Evolutionary conservation across 768 basidiomycete species (phyloP), one percentile per base, ranked within the genome.

Genomic region (Auriscalpium vulgare): DNA sequence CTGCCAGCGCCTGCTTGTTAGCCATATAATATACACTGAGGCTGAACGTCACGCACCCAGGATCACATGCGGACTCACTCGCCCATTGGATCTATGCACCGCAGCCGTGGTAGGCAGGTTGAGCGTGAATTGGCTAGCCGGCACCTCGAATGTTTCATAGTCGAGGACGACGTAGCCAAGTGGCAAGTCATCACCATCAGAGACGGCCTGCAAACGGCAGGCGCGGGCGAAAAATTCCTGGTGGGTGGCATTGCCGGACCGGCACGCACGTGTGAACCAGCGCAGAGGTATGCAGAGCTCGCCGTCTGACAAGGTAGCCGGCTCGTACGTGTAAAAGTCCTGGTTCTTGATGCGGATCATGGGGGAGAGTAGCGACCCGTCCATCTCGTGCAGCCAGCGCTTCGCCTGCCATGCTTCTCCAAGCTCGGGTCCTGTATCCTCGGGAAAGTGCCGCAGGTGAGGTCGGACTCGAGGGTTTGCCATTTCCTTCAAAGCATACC

Each of bases 321-420:
- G 54, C 46, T 62, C 63, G 10, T 62, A 38, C 2, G 60, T 55
- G 47, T 53, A 64, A 34, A 40, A 63, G 43, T 64, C 62, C 14
- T 57, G 48, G 1, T 54, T 59, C 16, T 40, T 8, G 16, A 37
- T 19, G 9, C 62, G 58, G 2, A 47, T 55, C 62, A 62, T 60
- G 8, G 59, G 59, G 1, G 35, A 57, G 0, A 55, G 13, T 0
- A 57, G 46, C 4, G 45, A 37, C 1, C 21, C 43, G 34, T 54
- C 52, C 37, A 61, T 47, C 35, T 61, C 59, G 1, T 36, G 11
- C 2, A 11, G 11, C 59, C 59, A 61, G 10, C 53, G 50, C 2
- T 2, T 17, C 1, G 46, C 56, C 19, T 61, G 59, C 13, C 54
- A 43, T 0, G 59, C 59, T 8, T 61, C 50, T 0, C 34, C 14